Conservation (phyloP, 345 rosid genomes). For the Salix viminalis region DNA sequence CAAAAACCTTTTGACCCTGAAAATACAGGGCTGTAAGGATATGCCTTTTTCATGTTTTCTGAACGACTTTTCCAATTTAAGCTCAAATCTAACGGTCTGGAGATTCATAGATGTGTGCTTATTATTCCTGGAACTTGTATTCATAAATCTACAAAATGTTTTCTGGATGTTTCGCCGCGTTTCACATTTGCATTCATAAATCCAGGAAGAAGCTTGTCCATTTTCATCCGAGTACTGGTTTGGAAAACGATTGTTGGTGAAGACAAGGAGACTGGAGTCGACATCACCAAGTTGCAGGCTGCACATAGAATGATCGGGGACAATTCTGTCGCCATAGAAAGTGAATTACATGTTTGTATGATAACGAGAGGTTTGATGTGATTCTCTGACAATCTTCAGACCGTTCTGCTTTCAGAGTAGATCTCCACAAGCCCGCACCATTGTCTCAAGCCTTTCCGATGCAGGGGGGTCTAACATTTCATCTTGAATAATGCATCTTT, state of each 20-base stretch:
- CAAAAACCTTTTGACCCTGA: neutral
- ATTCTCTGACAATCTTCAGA: neutral
- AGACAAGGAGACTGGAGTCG: neutral
- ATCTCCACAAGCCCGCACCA: neutral
- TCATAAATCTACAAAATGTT: neutral
- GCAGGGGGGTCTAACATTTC: neutral
- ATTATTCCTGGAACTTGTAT: neutral
- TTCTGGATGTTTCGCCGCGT: neutral
- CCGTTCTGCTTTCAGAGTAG: neutral
- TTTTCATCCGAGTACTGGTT: neutral
- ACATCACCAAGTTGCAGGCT: neutral
- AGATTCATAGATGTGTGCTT: neutral
- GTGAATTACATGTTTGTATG: neutral
- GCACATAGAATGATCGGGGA: neutral
- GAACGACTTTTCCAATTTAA: neutral
- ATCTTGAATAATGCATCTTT: neutral
- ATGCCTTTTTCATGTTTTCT: neutral
- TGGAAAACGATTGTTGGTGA: neutral
- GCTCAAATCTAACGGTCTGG: neutral
- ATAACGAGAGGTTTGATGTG: neutral
- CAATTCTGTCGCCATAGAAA: neutral
- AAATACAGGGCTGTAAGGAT: neutral
- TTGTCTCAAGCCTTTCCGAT: neutral
- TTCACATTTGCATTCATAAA: neutral
- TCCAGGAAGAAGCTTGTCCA: neutral